phyloP scores from a whole-genome alignment of 1,284 basidiomycete species.

The Puccinia hordei region DNA sequence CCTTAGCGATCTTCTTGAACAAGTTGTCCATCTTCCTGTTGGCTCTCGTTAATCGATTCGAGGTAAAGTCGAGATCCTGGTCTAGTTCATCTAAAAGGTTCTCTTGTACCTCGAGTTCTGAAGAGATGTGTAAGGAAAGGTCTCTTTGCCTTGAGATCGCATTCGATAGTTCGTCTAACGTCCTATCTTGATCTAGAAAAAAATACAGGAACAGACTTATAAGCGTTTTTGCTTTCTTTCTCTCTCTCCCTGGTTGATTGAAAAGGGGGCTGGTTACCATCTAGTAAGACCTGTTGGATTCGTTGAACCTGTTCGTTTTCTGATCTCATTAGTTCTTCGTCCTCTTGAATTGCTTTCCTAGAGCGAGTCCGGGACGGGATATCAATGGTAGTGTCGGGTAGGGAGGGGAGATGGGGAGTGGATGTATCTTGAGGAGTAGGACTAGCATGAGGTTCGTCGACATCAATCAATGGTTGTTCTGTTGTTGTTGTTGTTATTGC shows the following conservation, averaged over 20 bases:
- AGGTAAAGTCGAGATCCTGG: conserved; percentile 45
- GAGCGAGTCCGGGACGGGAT: conserved; percentile 21
- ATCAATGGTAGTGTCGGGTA: neutral
- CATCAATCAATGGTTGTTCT: conserved; percentile 21
- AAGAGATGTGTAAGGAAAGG: conserved; percentile 47
- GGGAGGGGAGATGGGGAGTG: neutral
- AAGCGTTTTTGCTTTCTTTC: neutral
- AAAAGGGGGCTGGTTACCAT: conserved; percentile 18
- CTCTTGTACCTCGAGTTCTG: conserved; percentile 48
- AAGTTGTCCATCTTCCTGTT: conserved; percentile 40
- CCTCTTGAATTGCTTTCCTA: conserved; percentile 38
- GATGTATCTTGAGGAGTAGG: neutral
- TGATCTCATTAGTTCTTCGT: conserved; percentile 41
- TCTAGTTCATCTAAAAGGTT: conserved; percentile 45
- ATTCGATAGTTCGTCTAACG: conserved; percentile 47
- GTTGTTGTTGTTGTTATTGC: neutral
- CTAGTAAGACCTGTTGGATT: conserved; percentile 43
- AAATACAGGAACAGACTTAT: neutral
- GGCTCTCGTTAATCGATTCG: conserved; percentile 28
- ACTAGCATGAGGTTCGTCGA: neutral
- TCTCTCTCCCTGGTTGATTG: neutral
- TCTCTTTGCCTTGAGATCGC: conserved; percentile 46
- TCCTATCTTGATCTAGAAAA: conserved; percentile 44
- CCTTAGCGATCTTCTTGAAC: conserved; percentile 44
- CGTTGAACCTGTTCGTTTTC: conserved; percentile 47